Conservation (phyloP, 2,329 filamentous ascomycete genomes). For the Aspergillus pseudoglaucus region DNA sequence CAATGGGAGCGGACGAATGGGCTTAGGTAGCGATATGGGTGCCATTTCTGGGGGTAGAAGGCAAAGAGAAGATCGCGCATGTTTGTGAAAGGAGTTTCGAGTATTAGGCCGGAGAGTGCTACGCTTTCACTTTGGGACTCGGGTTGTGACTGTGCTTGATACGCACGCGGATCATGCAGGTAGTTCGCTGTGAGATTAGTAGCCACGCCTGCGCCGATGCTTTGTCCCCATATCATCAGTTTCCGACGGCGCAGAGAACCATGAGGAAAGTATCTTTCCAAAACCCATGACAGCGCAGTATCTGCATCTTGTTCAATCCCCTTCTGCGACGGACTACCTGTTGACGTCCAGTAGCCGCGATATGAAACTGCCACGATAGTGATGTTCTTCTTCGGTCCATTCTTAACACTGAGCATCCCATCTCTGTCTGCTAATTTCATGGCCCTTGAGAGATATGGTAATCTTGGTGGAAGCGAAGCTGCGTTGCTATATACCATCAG, state of each 20-base stretch:
- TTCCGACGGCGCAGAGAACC: conserved; percentile 38
- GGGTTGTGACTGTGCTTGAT: accelerated
- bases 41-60: conserved; percentile 71
- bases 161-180: conserved; percentile 17
- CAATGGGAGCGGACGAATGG: conserved; percentile 63
- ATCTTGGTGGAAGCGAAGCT: conserved; percentile 24
- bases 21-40: conserved; percentile 69
- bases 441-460: conserved; percentile 42
- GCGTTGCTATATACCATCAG: conserved; percentile 14
- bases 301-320: conserved; percentile 64
- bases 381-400: conserved; percentile 4
- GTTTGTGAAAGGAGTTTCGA: conserved; percentile 71
- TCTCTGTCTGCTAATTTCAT: conserved; percentile 22
- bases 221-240: conserved; percentile 64
- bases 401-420: conserved; percentile 5
- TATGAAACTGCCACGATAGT: conserved; percentile 49
- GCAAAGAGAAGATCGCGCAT: conserved; percentile 63
- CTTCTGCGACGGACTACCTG: conserved; percentile 61
- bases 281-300: conserved; percentile 59
- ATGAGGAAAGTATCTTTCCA: conserved; percentile 29
- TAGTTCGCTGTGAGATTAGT: conserved; percentile 51
- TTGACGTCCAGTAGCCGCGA: conserved; percentile 72
- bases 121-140: not conserved
- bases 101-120: conserved; percentile 45
- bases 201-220: conserved; percentile 66